phyloP scores from a whole-genome alignment of 169 alveolate genomes.

The Plasmodium gaboni region DNA sequence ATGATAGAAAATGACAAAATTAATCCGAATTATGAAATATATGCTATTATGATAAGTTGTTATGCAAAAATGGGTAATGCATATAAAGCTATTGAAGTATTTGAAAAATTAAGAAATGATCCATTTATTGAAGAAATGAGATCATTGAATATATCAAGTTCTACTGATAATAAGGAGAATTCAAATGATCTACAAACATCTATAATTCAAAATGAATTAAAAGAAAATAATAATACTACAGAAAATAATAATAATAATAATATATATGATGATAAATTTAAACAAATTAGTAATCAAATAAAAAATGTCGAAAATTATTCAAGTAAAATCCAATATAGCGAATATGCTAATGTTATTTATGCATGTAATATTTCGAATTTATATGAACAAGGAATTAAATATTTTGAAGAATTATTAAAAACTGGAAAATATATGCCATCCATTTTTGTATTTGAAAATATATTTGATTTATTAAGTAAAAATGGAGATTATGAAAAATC shows the following conservation, averaged over 20 bases:
- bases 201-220: not conserved
- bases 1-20: slow-evolving; percentile 69
- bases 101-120: slow-evolving; percentile 64
- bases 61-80: slow-evolving; percentile 60
- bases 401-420: slow-evolving; percentile 73
- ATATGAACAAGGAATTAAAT: slow-evolving; percentile 69
- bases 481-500: slow-evolving; percentile 69
- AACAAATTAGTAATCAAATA: slow-evolving; percentile 35
- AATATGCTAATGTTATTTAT: slow-evolving; percentile 69
- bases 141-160: not conserved
- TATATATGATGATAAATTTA: slow-evolving; percentile 29
- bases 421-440: slow-evolving; percentile 71
- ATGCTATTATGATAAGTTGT: slow-evolving; percentile 71
- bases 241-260: slow-evolving; percentile 4
- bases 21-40: slow-evolving; percentile 63
- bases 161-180: not conserved
- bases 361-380: slow-evolving; percentile 65
- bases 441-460: slow-evolving; percentile 48
- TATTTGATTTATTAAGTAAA: slow-evolving; percentile 60
- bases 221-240: not conserved
- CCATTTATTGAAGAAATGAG: slow-evolving; percentile 43
- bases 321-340: slow-evolving; percentile 68
- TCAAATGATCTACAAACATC: no score
- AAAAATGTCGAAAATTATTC: slow-evolving; percentile 45
- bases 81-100: slow-evolving; percentile 46